These are phyloP conservation scores for Marsdenia floribunda DNA, from an alignment of 257 asterid genomes.

Conservation along the genomic window DNA sequence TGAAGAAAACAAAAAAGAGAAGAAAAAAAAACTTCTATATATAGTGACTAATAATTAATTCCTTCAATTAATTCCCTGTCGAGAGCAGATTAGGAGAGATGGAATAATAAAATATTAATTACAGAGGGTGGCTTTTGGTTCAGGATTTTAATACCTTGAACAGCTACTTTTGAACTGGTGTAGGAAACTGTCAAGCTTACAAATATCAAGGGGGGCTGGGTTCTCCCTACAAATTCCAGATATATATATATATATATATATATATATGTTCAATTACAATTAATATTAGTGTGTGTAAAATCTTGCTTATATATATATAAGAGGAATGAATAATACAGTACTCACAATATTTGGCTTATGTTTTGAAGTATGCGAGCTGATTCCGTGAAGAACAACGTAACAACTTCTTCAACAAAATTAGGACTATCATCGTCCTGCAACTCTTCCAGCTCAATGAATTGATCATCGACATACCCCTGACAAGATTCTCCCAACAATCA, in stretches of 20 bases:
- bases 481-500: conserved; percentile 3
- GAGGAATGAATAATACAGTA: neutral
- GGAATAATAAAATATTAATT: too few species aligned
- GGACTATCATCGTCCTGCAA: conserved; percentile 75
- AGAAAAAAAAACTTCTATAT: neutral
- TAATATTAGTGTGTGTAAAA: neutral
- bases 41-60: too few species aligned
- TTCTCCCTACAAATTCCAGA: conserved; percentile 25
- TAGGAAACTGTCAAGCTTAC: conserved; percentile 55
- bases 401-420: conserved; percentile 74
- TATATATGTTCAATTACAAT: neutral
- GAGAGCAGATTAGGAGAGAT: too few species aligned
- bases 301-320: neutral
- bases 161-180: conserved; percentile 76
- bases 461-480: conserved; percentile 76
- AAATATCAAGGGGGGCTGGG: conserved; percentile 27
- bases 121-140: neutral
- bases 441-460: conserved; percentile 62
- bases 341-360: conserved; percentile 68
- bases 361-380: conserved; percentile 47
- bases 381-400: conserved; percentile 57
- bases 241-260: too few species aligned
- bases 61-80: too few species aligned
- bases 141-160: conserved; percentile 42
- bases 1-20: neutral